phyloP scores from a whole-genome alignment of 306 rosid species.

The Gillenia trifoliata region DNA sequence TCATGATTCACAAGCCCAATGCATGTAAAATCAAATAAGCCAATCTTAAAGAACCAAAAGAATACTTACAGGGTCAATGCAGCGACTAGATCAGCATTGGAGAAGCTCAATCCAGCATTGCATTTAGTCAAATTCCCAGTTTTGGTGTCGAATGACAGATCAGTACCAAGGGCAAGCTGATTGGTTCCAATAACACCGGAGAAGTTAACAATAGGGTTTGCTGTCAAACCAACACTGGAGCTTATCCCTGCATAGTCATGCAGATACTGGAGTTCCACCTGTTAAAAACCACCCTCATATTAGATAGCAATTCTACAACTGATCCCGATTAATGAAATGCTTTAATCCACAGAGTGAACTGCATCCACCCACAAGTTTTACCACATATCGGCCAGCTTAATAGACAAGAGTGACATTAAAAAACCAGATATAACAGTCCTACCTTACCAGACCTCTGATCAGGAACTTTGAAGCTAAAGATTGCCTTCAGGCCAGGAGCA shows the following conservation, averaged over 20 bases:
- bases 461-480: slow-evolving; percentile 69
- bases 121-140: slow-evolving; percentile 57
- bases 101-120: slow-evolving; percentile 64
- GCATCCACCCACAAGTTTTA: neutral
- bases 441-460: slow-evolving; percentile 97
- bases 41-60: neutral
- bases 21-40: neutral
- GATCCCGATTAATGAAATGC: neutral
- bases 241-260: slow-evolving; percentile 78
- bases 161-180: slow-evolving; percentile 60
- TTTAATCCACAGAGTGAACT: neutral
- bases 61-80: slow-evolving; percentile 67
- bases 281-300: slow-evolving; percentile 28
- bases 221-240: slow-evolving; percentile 77
- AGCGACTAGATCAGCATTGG: slow-evolving; percentile 60
- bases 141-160: slow-evolving; percentile 69
- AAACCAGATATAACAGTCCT: slow-evolving; percentile 1
- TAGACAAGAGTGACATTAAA: neutral
- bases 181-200: slow-evolving; percentile 76
- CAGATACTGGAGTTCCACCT: slow-evolving; percentile 78
- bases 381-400: neutral
- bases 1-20: neutral
- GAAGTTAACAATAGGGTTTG: slow-evolving; percentile 75
- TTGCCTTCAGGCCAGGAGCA: slow-evolving; percentile 77
- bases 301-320: slow-evolving; percentile 6